A percentile compares a stretch with the other conserved stretches of the same genome.
These are phyloP conservation scores for Proliferodiscus dingleyae DNA, from an alignment of 2,329 filamentous ascomycete genomes.

Conservation along the genomic window DNA sequence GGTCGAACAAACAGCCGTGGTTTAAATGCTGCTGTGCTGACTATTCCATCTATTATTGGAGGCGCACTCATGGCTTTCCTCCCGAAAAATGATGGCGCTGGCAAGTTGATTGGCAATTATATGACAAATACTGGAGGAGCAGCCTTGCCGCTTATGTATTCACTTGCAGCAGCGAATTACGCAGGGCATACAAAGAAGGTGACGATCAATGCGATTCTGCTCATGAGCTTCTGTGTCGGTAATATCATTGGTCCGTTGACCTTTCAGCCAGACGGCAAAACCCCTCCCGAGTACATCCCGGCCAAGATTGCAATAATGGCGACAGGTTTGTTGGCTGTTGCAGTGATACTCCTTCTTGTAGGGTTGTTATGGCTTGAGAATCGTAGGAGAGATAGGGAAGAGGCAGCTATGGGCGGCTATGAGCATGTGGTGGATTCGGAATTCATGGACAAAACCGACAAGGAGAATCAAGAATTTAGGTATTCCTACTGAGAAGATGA, in stretches of 20 bases:
- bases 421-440: constrained; percentile 4
- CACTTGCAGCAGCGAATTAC: constrained; percentile 14
- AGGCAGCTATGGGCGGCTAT: constrained; percentile 2
- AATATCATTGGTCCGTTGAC: constrained; percentile 54
- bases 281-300: constrained; percentile 46
- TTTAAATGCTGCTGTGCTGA: background rate
- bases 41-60: constrained; percentile 42
- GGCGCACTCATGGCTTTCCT: constrained; percentile 39
- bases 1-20: constrained; percentile 30
- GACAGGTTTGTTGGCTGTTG: constrained; percentile 6
- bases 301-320: constrained; percentile 48
- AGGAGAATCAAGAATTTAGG: constrained; percentile 15
- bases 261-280: constrained; percentile 40
- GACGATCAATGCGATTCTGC: background rate
- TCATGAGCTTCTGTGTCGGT: constrained; percentile 42
- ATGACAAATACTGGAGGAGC: constrained; percentile 41
- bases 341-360: constrained; percentile 5
- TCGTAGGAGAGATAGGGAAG: constrained; percentile 7
- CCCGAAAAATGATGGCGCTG: constrained; percentile 35
- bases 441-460: constrained; percentile 15
- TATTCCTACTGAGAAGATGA: constrained; percentile 15
- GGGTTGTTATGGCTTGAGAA: constrained; percentile 7
- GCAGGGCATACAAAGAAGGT: constrained; percentile 42
- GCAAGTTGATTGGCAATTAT: constrained; percentile 41
- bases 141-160: constrained; percentile 38